phyloP scores from a whole-genome alignment of 345 rosid genomes.

The Diplotaxis tenuifolia region DNA sequence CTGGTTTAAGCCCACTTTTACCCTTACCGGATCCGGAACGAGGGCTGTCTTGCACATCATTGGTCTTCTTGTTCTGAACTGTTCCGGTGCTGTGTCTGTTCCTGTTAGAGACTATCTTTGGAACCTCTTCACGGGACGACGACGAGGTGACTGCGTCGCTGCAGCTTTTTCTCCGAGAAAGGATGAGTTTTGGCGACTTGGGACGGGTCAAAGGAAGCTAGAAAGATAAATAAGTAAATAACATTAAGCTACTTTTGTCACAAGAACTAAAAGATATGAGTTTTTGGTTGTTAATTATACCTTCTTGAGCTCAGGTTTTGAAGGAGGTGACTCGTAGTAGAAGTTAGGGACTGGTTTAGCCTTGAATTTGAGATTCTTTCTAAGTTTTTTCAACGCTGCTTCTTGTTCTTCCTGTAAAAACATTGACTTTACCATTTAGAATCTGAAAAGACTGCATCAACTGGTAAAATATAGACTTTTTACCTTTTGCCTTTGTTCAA shows the following conservation, averaged over 20 bases:
- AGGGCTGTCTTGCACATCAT: slow-evolving; percentile 37
- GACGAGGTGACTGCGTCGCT: slow-evolving; percentile 37
- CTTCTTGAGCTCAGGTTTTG: slow-evolving; percentile 81
- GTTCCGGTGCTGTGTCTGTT: slow-evolving; percentile 48
- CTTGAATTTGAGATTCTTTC: slow-evolving; percentile 72
- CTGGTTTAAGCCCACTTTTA: slow-evolving; percentile 46
- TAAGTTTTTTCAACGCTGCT: slow-evolving; percentile 83
- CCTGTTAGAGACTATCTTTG: slow-evolving; percentile 20
- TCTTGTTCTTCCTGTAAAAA: slow-evolving; percentile 84
- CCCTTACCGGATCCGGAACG: slow-evolving; percentile 43
- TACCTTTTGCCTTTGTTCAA: slow-evolving; percentile 81
- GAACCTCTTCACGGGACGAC: slow-evolving; percentile 27
- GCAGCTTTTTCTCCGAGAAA: slow-evolving; percentile 69
- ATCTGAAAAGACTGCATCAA: slow-evolving; percentile 1
- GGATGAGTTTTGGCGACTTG: slow-evolving; percentile 59
- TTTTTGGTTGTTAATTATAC: slow-evolving; percentile 38
- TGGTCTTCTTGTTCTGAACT: slow-evolving; percentile 28
- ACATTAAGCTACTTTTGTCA: slow-evolving; percentile 5
- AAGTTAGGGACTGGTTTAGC: slow-evolving; percentile 96
- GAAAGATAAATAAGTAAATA: not conserved
- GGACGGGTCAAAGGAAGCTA: slow-evolving; percentile 87
- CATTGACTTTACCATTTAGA: not conserved
- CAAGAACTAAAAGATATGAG: not conserved
- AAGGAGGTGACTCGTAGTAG: slow-evolving; percentile 88
- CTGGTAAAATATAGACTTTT: not conserved